Evolutionary conservation across 129 eudicot genomes (phyloP).

Genomic region (sunflower (Helianthus annuus)): DNA sequence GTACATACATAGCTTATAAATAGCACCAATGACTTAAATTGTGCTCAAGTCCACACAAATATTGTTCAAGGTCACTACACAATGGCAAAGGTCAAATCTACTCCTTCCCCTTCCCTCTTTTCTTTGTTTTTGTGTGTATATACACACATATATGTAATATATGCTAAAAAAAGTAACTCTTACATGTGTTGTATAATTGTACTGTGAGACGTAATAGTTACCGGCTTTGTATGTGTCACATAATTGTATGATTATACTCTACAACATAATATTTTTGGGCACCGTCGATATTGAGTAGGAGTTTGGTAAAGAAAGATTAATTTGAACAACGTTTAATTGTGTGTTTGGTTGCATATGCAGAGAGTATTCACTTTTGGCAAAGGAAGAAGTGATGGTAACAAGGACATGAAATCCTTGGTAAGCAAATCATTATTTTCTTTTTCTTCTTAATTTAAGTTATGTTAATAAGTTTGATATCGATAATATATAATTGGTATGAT

Average conservation of each 20-base stretch:
- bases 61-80: constrained; percentile 10
- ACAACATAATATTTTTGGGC: not conserved
- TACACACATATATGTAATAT: too few relatives aligned
- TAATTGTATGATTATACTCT: not conserved
- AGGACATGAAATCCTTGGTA: constrained; percentile 96
- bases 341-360: constrained; percentile 39
- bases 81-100: constrained; percentile 30
- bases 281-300: not conserved
- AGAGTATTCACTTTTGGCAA: constrained; percentile 91
- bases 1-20: constrained; percentile 24
- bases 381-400: constrained; percentile 97
- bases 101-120: not conserved
- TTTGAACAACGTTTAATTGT: not conserved
- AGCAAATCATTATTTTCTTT: constrained; percentile 22
- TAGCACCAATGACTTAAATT: constrained; percentile 14
- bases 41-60: constrained; percentile 11
- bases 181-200: too few relatives aligned
- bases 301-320: not conserved
- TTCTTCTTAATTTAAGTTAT: not conserved
- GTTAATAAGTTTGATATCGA: not conserved
- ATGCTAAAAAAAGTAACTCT: too few relatives aligned
- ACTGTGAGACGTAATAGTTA: too few relatives aligned
- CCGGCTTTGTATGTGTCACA: not conserved
- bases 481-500: not conserved
- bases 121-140: not conserved